Evolutionary conservation across 768 basidiomycete species (phyloP).

Genomic region (Mycena haematopus): DNA sequence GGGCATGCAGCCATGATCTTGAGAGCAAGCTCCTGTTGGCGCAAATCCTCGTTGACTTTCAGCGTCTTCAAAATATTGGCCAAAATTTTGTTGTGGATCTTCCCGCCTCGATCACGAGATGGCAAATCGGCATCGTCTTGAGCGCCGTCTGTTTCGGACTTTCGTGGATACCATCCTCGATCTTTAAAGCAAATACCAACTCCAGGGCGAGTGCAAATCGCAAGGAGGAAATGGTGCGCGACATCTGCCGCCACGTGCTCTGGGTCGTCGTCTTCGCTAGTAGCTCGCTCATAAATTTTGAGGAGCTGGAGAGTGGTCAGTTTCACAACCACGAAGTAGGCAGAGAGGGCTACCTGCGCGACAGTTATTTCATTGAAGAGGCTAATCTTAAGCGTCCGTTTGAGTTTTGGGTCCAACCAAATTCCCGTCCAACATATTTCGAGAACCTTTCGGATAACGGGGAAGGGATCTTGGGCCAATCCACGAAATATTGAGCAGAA

Average conservation of each 20-base stretch:
- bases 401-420: slow-evolving; percentile 77
- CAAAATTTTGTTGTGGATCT: slow-evolving; percentile 84
- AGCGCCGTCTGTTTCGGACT: slow-evolving; percentile 48
- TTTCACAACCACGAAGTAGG: neutral
- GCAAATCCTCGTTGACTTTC: slow-evolving; percentile 87
- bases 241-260: slow-evolving; percentile 77
- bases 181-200: slow-evolving; percentile 88
- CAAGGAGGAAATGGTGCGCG: slow-evolving; percentile 86
- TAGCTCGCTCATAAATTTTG: slow-evolving; percentile 73
- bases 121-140: slow-evolving; percentile 41
- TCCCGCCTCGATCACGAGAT: slow-evolving; percentile 47
- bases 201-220: slow-evolving; percentile 82
- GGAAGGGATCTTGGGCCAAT: slow-evolving; percentile 67
- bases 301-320: slow-evolving; percentile 55
- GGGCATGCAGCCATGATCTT: slow-evolving; percentile 85
- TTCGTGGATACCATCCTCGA: slow-evolving; percentile 87
- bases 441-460: slow-evolving; percentile 65
- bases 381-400: slow-evolving; percentile 71
- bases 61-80: slow-evolving; percentile 73
- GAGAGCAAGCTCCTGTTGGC: slow-evolving; percentile 84
- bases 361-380: slow-evolving; percentile 74
- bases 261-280: slow-evolving; percentile 52
- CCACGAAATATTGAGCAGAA: slow-evolving; percentile 80
- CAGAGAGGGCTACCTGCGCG: slow-evolving; percentile 56
- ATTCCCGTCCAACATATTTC: slow-evolving; percentile 80